Conservation (phyloP, 179 eudicot genomes). For the Drosera spatulata region DNA sequence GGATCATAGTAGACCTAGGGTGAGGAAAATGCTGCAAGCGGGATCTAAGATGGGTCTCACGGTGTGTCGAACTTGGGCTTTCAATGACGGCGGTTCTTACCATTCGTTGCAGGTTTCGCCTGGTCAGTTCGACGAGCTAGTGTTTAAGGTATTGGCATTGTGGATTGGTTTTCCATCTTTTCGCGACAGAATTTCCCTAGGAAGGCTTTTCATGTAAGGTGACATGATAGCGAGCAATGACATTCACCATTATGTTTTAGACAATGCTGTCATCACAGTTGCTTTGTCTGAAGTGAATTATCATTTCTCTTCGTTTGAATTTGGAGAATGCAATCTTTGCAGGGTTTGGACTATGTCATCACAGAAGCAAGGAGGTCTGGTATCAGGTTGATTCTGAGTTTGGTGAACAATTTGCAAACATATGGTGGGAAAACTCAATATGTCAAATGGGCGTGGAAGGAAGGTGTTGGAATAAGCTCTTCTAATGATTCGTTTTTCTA, state of each 20-base stretch:
- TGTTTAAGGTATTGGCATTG: slow-evolving; percentile 44
- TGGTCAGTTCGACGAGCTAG: slow-evolving; percentile 63
- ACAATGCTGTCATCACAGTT: too few relatives aligned
- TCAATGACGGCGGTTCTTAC: slow-evolving; percentile 67
- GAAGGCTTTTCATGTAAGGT: too few relatives aligned
- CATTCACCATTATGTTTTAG: too few relatives aligned
- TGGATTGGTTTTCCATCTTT: not conserved
- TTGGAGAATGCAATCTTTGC: slow-evolving; percentile 16
- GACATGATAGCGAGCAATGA: too few relatives aligned
- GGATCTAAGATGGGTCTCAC: slow-evolving; percentile 93
- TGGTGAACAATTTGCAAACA: slow-evolving; percentile 80
- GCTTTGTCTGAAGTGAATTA: too few relatives aligned
- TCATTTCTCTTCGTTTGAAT: too few relatives aligned
- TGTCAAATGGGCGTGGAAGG: slow-evolving; percentile 94
- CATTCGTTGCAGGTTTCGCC: slow-evolving; percentile 92
- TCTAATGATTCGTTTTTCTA: slow-evolving; percentile 95
- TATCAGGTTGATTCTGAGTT: slow-evolving; percentile 55
- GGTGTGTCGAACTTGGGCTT: slow-evolving; percentile 95
- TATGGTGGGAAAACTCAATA: slow-evolving; percentile 96
- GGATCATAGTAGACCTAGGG: slow-evolving; percentile 28
- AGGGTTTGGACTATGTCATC: slow-evolving; percentile 89
- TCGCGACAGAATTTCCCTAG: not conserved
- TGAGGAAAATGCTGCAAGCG: slow-evolving; percentile 48
- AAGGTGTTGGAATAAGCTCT: slow-evolving; percentile 79
- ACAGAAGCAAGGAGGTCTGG: slow-evolving; percentile 69